These are phyloP conservation scores for Blepharisma japonicum DNA, from an alignment of 73 alveolate species.

Conservation along the genomic window DNA sequence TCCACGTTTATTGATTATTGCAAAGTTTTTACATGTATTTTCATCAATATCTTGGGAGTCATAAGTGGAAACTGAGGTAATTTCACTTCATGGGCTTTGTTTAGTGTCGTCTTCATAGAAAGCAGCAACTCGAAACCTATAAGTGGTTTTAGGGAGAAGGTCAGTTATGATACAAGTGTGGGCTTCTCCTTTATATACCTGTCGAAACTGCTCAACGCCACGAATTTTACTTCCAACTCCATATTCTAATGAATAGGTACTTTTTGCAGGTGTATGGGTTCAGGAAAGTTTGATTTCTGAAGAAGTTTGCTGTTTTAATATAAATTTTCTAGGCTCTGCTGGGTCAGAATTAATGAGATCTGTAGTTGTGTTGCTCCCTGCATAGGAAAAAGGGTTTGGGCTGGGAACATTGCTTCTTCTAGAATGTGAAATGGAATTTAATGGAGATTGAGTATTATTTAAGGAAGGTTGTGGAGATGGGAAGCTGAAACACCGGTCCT, in stretches of 20 bases:
- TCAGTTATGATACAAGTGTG: conserved; percentile 57
- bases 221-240: conserved; percentile 53
- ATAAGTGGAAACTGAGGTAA: conserved; percentile 28
- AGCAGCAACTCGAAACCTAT: conserved; percentile 59
- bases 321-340: neutral
- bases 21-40: conserved; percentile 16
- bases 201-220: conserved; percentile 51
- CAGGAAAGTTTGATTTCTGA: conserved; percentile 12
- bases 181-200: conserved; percentile 52
- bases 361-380: neutral
- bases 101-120: neutral
- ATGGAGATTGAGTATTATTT: neutral
- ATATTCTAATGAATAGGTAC: conserved; percentile 43
- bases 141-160: conserved; percentile 47
- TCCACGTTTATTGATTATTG: neutral
- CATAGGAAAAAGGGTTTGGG: conserved; percentile 1
- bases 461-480: neutral
- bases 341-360: neutral
- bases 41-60: conserved; percentile 12
- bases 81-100: conserved; percentile 53
- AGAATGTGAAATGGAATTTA: neutral
- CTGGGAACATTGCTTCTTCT: neutral
- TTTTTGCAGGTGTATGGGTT: neutral
- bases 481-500: neutral
- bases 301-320: conserved; percentile 12